Percentiles rank a stretch among this genome's conserved stretches.
Conservation (phyloP, 106 monocot species). For the Iris macrosiphon region DNA sequence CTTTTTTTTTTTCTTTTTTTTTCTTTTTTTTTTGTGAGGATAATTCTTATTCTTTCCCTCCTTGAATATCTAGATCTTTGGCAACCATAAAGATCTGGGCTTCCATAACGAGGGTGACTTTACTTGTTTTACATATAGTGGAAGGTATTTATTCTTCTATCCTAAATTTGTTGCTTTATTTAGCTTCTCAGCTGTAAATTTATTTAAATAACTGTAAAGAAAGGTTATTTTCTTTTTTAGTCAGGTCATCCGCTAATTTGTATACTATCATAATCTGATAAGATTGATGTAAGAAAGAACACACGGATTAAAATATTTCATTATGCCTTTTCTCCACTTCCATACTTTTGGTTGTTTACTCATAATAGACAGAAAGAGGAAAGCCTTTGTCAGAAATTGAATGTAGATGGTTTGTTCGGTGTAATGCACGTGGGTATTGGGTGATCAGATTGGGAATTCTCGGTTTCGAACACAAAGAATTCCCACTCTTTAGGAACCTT, state of each 20-base stretch:
- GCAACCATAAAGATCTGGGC: constrained; percentile 39
- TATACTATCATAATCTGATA: not conserved
- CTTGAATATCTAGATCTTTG: constrained; percentile 36
- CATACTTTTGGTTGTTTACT: not conserved
- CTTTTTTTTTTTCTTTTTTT: not conserved
- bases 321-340: not conserved
- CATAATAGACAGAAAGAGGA: not conserved
- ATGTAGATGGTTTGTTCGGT: too few relatives aligned
- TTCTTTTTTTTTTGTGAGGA: not conserved
- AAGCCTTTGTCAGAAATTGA: too few relatives aligned
- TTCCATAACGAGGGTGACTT: constrained; percentile 49
- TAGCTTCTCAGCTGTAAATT: too few relatives aligned
- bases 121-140: constrained; percentile 52
- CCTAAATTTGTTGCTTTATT: not conserved
- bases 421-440: too few relatives aligned
- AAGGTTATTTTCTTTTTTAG: too few relatives aligned
- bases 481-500: too few relatives aligned
- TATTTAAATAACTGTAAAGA: too few relatives aligned
- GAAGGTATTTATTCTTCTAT: constrained; percentile 46
- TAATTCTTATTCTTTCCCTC: constrained; percentile 1
- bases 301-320: not conserved
- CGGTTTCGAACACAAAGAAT: too few relatives aligned
- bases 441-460: too few relatives aligned
- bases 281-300: not conserved
- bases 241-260: too few relatives aligned